A percentile compares a stretch with the other conserved stretches of the same genome.
Evolutionary conservation across 441 rosid genomes (phyloP).

Genomic region (Isatis lusitanica): DNA sequence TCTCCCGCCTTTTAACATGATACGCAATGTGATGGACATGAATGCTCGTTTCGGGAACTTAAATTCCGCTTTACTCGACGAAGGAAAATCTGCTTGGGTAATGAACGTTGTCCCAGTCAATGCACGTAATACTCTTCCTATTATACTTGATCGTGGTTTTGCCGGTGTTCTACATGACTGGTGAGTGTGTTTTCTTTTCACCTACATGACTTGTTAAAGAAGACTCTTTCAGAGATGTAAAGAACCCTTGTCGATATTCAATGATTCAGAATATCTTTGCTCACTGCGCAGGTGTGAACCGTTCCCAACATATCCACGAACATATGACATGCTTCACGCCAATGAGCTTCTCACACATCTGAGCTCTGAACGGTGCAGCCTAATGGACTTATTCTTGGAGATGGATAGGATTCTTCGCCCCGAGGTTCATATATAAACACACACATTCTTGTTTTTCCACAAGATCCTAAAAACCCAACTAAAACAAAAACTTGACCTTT

Average conservation of each 20-base stretch:
- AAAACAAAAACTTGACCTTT: not conserved
- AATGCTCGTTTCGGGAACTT: slow-evolving; percentile 88
- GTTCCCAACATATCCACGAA: slow-evolving; percentile 95
- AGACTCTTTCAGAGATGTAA: not conserved
- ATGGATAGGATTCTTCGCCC: slow-evolving; percentile 96
- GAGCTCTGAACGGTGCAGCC: slow-evolving; percentile 60
- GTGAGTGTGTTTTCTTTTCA: slow-evolving; percentile 43
- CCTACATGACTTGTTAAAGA: not conserved
- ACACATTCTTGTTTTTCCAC: not conserved
- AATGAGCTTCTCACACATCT: slow-evolving; percentile 80
- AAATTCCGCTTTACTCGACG: slow-evolving; percentile 74
- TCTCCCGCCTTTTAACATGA: slow-evolving; percentile 90
- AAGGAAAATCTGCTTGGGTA: slow-evolving; percentile 77
- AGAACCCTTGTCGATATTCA: not conserved
- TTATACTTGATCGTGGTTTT: slow-evolving; percentile 84
- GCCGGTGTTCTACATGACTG: slow-evolving; percentile 94
- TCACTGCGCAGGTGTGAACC: slow-evolving; percentile 83
- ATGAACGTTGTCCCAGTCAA: slow-evolving; percentile 92
- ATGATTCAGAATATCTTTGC: slow-evolving; percentile 11
- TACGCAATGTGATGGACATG: slow-evolving; percentile 99
- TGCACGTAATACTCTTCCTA: slow-evolving; percentile 76
- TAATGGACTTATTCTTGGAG: slow-evolving; percentile 81
- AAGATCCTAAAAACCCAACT: not conserved
- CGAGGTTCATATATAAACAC: slow-evolving; percentile 54
- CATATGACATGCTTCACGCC: slow-evolving; percentile 96